Evolutionary conservation across 2,329 filamentous ascomycete genomes (phyloP), one percentile per base, ranked within the genome.

Genomic region (Fusarium sp.): DNA sequence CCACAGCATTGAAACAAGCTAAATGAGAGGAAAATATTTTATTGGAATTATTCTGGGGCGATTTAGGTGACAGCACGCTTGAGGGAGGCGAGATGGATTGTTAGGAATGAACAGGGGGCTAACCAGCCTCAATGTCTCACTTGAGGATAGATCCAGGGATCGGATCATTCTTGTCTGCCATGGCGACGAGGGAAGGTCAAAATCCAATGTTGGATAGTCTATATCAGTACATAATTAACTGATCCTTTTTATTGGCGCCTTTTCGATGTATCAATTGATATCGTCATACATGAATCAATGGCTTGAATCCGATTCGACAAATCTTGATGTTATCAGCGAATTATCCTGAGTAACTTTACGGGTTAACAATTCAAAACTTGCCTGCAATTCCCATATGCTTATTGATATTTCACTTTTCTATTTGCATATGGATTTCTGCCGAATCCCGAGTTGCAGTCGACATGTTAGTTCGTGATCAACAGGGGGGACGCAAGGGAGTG

Each of bases 31-130:
- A 17, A 18, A 41, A 25, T 4, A 2, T 20, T 7, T 6, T 17
- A 47, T 18, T 64, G 63, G 53, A 63, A 64, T 59, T 37, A 29
- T 5, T 0, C 27, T 39, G 27, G 41, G 27, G 37, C 18, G 18
- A 51, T 63, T 55, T 39, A 39, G 8, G 52, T 40, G 41, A 10
- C 21, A 13, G 43, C 46, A 46, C 46, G 47, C 43, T 52, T 54
- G 41, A 67, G 55, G 65, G 69, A 39, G 67, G 67, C 48, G 14
- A 48, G 8, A 47, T 43, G 27, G 36, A 21, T 7, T 15, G 17
- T 3, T 14, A 58, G 71, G 71, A 73, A 73, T 73, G 71, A 14
- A 21, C 14, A 62, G 33, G 48, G 56, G n/a, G 33, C 47, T 47
- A 33, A 25, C 40, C 51, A 59, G 33, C 36, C 53, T 46, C 36